Evolutionary conservation across 192 early-diverging fungal species (phyloP).

Genomic region (Coemansia sp.): DNA sequence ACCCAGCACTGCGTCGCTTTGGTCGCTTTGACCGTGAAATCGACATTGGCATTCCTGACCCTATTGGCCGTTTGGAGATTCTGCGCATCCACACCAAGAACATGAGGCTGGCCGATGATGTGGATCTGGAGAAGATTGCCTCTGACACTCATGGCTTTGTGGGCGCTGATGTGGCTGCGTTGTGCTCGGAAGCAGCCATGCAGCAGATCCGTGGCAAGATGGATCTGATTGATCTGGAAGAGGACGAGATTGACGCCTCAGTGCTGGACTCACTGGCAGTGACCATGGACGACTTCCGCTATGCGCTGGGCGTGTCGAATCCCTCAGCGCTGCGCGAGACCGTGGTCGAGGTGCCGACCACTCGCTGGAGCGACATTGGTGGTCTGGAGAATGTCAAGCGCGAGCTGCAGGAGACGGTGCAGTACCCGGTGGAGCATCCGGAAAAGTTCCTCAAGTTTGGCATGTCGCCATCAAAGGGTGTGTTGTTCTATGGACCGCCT

Average conservation of each 20-base stretch:
- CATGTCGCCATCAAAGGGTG: slow-evolving; percentile 89
- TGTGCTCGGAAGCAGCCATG: slow-evolving; percentile 99
- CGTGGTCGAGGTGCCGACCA: slow-evolving; percentile 93
- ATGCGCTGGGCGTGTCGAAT: slow-evolving; percentile 90
- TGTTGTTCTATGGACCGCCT: slow-evolving; percentile 98
- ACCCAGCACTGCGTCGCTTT: slow-evolving; percentile 96
- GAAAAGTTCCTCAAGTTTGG: slow-evolving; percentile 99
- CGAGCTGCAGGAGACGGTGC: slow-evolving; percentile 97
- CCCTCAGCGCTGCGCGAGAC: slow-evolving; percentile 99
- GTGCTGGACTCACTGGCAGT: slow-evolving; percentile 93
- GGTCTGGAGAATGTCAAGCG: slow-evolving; percentile 97
- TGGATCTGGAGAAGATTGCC: slow-evolving; percentile 96
- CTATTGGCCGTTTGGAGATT: slow-evolving; percentile 96
- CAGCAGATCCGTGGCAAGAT: slow-evolving; percentile 99
- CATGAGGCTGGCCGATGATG: slow-evolving; percentile 97
- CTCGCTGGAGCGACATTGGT: slow-evolving; percentile 95
- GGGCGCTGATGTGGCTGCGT: slow-evolving; percentile 93
- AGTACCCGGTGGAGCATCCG: slow-evolving; percentile 98
- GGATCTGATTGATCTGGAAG: slow-evolving; percentile 97
- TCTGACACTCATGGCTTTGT: slow-evolving; percentile 97
- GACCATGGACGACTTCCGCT: slow-evolving; percentile 97
- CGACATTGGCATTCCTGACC: slow-evolving; percentile 99
- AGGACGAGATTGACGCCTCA: slow-evolving; percentile 97
- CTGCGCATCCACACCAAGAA: slow-evolving; percentile 99
- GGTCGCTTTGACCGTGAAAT: slow-evolving; percentile 99